phyloP scores from a whole-genome alignment of 805 yeast genomes.

The Wickerhamiella kurtzmanii region DNA sequence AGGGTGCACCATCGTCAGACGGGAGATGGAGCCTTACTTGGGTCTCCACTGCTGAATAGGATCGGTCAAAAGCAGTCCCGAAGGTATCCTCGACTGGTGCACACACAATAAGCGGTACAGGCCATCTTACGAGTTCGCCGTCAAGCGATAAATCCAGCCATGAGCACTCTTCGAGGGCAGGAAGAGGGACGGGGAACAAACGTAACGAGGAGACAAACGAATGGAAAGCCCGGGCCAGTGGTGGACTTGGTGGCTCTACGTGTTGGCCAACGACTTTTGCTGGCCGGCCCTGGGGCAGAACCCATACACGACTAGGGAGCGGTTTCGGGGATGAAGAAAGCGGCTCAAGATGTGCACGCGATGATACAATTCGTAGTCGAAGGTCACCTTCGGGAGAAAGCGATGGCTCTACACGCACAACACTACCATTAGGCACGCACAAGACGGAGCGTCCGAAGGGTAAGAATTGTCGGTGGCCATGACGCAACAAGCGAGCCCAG shows the following conservation, averaged over 20 bases:
- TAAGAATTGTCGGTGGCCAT: slow-evolving; percentile 10
- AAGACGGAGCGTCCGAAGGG: slow-evolving; percentile 15
- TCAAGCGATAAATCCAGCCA: slow-evolving; percentile 18
- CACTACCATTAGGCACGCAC: slow-evolving; percentile 11
- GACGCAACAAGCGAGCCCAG: slow-evolving; percentile 10
- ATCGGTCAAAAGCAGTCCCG: neutral
- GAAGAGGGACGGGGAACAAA: slow-evolving; percentile 5
- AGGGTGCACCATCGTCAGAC: neutral
- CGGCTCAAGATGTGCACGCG: slow-evolving; percentile 11
- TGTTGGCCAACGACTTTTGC: neutral
- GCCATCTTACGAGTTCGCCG: slow-evolving; percentile 17
- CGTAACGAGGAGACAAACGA: slow-evolving; percentile 5
- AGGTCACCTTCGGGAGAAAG: slow-evolving; percentile 13
- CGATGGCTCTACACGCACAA: slow-evolving; percentile 12
- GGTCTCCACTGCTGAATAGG: neutral
- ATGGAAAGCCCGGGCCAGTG: slow-evolving; percentile 14
- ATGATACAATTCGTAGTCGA: slow-evolving; percentile 10
- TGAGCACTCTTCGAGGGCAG: slow-evolving; percentile 10
- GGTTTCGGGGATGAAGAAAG: slow-evolving; percentile 5
- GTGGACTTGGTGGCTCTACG: slow-evolving; percentile 12
- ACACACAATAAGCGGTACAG: slow-evolving; percentile 11
- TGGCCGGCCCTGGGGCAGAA: slow-evolving; percentile 19
- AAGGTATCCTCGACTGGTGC: neutral
- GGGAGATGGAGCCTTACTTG: neutral
- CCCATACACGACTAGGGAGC: slow-evolving; percentile 12